Base-by-base conservation (phyloP, 139 green algal genomes). In the Chlorella sp. region DNA sequence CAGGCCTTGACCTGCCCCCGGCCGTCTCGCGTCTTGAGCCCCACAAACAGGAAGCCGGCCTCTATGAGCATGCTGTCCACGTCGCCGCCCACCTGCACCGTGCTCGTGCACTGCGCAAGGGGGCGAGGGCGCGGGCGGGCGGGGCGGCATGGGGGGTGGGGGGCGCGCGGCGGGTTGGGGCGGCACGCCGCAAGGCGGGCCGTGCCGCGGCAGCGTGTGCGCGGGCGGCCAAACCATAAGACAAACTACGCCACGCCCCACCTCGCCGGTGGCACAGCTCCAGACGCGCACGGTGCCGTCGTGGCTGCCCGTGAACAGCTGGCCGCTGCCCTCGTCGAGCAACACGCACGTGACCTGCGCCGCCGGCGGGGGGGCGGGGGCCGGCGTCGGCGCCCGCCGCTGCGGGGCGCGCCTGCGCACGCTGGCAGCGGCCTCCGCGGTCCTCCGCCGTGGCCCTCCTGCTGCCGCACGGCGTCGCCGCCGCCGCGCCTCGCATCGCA, bases 241-340 rank as follows among this genome's bases (percentile, higher is more conserved):
- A 9, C 58, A 65, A 2, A 17, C 38, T 38, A 19, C 36, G 0
- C 3, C 61, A 35, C 46, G 21, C 42, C 77, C n/a, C 55, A 92
- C 87, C 86, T 92, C 71, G 11, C 87, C 87, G 43, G 77, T 90
- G 5, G 69, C 69, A 50, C 82, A 87, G 77, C 86, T 87, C 89
- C 90, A 95, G 25, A 89, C 77, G 15, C 87, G 78, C 25, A 94
- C 73, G 1, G 79, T 90, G n/a, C 80, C 75, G 61, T 95, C 90
- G 48, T 87, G 73, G 23, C 84, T 88, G 19, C 87, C 90, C 5
- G 87, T 93, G 80, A 93, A 95, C 31, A 95, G 76, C 82, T 94
- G 87, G 12, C 65, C 71, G 53, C 43, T 82, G 33, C 40, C 51
- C 27, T 65, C 63, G 36, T 90, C 84, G 46, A 90, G 51, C 2